Conservation (phyloP, 305 asterid species). For the Ilex paraguariensis region DNA sequence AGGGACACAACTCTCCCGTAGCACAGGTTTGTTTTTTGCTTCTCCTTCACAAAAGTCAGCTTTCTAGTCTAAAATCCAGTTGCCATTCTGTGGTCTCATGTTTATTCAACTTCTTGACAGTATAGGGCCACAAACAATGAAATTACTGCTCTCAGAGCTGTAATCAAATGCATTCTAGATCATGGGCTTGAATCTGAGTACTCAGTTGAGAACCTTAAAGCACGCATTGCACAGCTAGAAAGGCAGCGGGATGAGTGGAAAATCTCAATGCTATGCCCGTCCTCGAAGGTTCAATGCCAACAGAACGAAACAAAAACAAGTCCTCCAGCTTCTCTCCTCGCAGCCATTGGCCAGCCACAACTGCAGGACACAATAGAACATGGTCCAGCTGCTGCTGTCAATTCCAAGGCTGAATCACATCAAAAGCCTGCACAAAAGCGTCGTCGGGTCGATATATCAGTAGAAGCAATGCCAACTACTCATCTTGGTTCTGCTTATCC, state of each 20-base stretch:
- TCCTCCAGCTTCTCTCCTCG: not conserved
- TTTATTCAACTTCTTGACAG: conserved; percentile 8
- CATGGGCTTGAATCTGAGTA: conserved; percentile 17
- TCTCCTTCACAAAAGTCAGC: not conserved
- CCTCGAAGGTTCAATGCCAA: conserved; percentile 1
- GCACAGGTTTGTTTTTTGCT: not conserved
- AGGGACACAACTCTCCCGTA: conserved; percentile 1
- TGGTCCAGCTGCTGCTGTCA: no score
- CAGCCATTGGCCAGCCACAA: no score
- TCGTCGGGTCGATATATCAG: not conserved
- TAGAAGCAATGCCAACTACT: not conserved
- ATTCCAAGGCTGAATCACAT: not conserved
- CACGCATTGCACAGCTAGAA: conserved; percentile 5
- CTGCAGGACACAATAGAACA: no score
- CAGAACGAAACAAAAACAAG: conserved; percentile 1
- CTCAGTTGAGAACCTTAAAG: conserved; percentile 8
- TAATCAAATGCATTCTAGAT: conserved; percentile 16
- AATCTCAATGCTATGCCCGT: not conserved
- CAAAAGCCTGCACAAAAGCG: not conserved
- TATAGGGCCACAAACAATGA: conserved; percentile 11
- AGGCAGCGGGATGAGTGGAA: conserved; percentile 10
- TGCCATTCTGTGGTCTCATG: not conserved
- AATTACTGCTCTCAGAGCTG: conserved; percentile 17
- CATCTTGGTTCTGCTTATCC: not conserved
- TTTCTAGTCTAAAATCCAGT: not conserved